Base-by-base conservation (phyloP, 352 stramenopile species). In the Pythium phragmiticola region DNA sequence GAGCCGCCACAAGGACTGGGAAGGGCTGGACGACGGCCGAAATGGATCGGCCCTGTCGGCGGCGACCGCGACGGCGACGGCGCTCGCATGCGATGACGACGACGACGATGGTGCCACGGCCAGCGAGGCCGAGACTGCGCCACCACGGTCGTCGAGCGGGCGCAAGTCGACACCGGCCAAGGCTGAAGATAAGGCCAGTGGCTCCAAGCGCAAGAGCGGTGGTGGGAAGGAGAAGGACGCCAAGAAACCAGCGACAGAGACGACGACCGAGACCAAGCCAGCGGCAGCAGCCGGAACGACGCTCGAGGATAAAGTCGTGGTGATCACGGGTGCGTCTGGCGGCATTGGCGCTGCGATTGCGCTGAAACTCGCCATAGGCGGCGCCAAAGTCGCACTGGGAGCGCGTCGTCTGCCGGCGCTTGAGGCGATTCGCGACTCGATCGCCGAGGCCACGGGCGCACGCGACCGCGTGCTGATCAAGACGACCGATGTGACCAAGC, bases 281-380 rank as follows among this genome's bases (percentile, higher is more conserved):
- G 41, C 53, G 37, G 8, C 28, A 7, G 2, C 39, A 2, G 16
- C 21, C 8, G 57, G 28, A 5, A 65, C 57, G 6, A 42, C 73
- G 30, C 72, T 98, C 57, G 66, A 62, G 13, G 73, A 73, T 41
- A 96, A 97, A 68, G 83, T 97, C 52, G 90, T 80, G 7, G 70
- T 97, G 45, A 84, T 98, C 48, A 95, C 89, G 19, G 91, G 91
- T 49, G 92, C 90, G 7, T 95, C 89, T 0, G 89, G 78, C 11
- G 92, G 92, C 41, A 97, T 98, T 57, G 91, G 92, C 36, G 79
- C 79, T 50, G 78, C 80, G 26, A 97, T 97, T 60, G 82, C 87
- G 0, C 61, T 70, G 23, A 77, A 84, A 39, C 70, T 98, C 12
- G 84, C 87, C 11, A 61, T 60, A 2, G 75, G 84, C 12, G 92